A percentile compares a stretch with the other conserved stretches of the same genome.
Evolutionary conservation across 371 early-diverging fungal genomes (phyloP).

Genomic region (Rhizomucor miehei): DNA sequence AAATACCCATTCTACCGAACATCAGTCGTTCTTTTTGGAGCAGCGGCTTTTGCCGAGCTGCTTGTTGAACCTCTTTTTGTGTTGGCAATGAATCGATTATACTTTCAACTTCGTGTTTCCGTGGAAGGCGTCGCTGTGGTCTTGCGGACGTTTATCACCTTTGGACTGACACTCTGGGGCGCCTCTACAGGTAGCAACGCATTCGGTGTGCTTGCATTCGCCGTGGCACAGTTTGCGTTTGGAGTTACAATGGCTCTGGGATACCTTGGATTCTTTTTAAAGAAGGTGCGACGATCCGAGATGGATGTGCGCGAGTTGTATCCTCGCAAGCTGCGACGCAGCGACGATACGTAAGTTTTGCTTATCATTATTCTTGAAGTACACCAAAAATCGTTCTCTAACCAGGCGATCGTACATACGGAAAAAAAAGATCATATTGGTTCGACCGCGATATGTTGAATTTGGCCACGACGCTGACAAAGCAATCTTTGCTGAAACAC

Average conservation of each 20-base stretch:
- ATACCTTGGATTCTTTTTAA: slow-evolving; percentile 51
- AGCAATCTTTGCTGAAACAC: slow-evolving; percentile 89
- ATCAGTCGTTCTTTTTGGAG: slow-evolving; percentile 62
- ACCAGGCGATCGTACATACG: not conserved
- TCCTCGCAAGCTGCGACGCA: slow-evolving; percentile 32
- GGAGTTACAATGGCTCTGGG: slow-evolving; percentile 54
- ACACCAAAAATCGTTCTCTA: not conserved
- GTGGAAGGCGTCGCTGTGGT: slow-evolving; percentile 82
- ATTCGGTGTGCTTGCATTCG: slow-evolving; percentile 73
- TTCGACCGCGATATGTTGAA: slow-evolving; percentile 59
- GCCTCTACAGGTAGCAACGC: slow-evolving; percentile 33
- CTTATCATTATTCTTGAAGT: too few relatives aligned
- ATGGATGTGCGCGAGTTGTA: slow-evolving; percentile 21
- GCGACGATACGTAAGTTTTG: slow-evolving; percentile 29
- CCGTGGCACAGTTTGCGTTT: slow-evolving; percentile 72
- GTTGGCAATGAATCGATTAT: slow-evolving; percentile 64
- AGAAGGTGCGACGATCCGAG: slow-evolving; percentile 28
- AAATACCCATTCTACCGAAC: slow-evolving; percentile 43
- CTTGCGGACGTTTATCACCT: slow-evolving; percentile 67
- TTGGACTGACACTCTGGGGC: slow-evolving; percentile 60
- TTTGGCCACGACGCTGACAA: slow-evolving; percentile 75
- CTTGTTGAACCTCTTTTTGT: slow-evolving; percentile 83
- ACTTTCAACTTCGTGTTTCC: slow-evolving; percentile 75
- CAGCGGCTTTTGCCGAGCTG: slow-evolving; percentile 75
- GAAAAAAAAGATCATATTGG: slow-evolving; percentile 32